These are phyloP conservation scores for Fonsecaea pedrosoi DNA, from an alignment of 2,329 filamentous ascomycete species.

Conservation along the genomic window DNA sequence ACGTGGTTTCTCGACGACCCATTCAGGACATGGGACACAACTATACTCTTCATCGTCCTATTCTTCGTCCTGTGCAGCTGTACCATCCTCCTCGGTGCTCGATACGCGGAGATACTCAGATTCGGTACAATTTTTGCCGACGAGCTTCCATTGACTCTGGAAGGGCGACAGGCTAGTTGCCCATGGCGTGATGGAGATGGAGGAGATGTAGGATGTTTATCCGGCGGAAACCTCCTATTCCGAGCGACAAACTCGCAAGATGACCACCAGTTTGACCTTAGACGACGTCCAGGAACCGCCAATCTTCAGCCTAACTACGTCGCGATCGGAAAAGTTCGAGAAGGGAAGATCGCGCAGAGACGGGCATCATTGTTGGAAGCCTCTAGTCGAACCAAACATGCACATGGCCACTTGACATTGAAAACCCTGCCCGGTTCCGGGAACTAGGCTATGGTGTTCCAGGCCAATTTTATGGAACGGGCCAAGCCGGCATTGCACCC, in stretches of 20 bases:
- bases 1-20: constrained; percentile 31
- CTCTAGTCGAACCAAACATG: not conserved
- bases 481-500: not conserved
- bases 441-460: not conserved
- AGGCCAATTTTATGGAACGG: not conserved
- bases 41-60: constrained; percentile 19
- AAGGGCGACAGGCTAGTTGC: not conserved
- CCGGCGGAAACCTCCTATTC: not conserved
- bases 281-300: constrained; percentile 13
- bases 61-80: constrained; percentile 12
- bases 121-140: constrained; percentile 3
- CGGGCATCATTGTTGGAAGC: constrained; percentile 23
- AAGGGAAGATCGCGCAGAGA: constrained; percentile 34
- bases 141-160: constrained; percentile 12
- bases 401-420: not conserved
- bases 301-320: constrained; percentile 20
- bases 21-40: constrained; percentile 33
- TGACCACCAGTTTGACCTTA: constrained; percentile 8
- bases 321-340: constrained; percentile 32
- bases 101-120: constrained; percentile 26
- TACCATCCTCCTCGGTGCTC: constrained; percentile 25
- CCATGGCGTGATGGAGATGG: not conserved
- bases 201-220: not conserved
- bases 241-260: not conserved
- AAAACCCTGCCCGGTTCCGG: not conserved